Evolutionary conservation across 768 basidiomycete genomes (phyloP).

Genomic region (Ramaria rubella): DNA sequence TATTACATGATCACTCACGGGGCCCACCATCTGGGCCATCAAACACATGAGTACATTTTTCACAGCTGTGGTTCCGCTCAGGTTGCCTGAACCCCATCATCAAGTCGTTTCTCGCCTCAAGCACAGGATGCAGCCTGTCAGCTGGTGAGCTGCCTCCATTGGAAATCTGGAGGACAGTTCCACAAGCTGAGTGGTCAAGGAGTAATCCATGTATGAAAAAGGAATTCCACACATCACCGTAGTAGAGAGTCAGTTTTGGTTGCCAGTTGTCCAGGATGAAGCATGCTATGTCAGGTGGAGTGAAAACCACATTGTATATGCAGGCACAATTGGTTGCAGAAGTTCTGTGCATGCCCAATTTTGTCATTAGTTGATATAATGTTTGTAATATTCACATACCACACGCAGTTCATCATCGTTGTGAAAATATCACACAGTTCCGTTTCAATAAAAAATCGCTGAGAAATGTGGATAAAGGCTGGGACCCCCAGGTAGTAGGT

Average conservation of each 20-base stretch:
- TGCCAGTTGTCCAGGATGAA: not conserved
- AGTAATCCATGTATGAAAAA: not conserved
- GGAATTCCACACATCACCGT: not conserved
- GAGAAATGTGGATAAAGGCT: no score
- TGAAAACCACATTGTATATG: not conserved
- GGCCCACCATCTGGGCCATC: not conserved
- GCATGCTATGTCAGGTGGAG: not conserved
- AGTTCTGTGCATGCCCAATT: not conserved
- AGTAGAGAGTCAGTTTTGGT: not conserved
- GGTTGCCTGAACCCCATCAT: not conserved
- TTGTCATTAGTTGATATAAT: not conserved
- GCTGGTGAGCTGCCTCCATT: not conserved
- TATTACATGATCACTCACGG: no score
- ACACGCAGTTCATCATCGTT: not conserved
- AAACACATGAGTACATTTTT: not conserved
- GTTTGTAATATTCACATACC: not conserved
- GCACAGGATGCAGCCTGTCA: not conserved
- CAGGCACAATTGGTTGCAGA: not conserved
- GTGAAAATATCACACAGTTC: no score
- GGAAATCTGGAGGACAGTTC: not conserved
- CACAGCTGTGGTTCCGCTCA: not conserved
- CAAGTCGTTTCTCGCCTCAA: not conserved
- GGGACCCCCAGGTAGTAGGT: no score
- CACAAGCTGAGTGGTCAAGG: not conserved
- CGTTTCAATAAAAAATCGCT: no score